phyloP scores from a whole-genome alignment of 2,329 filamentous ascomycete genomes.

The Chaetomiaceae sp. region DNA sequence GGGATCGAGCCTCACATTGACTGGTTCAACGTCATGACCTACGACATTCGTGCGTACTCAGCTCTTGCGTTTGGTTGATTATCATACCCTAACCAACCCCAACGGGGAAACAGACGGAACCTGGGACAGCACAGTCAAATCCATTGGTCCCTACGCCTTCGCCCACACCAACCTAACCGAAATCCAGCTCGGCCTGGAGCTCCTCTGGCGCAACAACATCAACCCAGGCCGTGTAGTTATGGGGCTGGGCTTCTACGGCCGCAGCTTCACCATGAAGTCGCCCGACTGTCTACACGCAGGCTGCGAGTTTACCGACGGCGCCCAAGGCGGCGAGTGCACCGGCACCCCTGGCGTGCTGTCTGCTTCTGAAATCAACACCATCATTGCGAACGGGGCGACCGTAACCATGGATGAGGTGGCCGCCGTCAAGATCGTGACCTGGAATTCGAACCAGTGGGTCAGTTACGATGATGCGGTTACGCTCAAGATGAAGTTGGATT shows the following conservation, averaged over 20 bases:
- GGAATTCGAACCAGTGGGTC: conserved; percentile 3
- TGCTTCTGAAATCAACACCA: neutral
- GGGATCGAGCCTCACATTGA: neutral
- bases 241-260: neutral
- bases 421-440: conserved; percentile 1
- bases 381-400: neutral
- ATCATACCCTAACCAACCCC: no score
- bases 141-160: conserved; percentile 3
- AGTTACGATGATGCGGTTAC: conserved; percentile 4
- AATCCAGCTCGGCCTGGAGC: neutral
- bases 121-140: conserved; percentile 1
- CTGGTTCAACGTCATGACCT: conserved; percentile 4
- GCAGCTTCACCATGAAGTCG: conserved; percentile 1
- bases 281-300: neutral
- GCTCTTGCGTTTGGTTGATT: no score
- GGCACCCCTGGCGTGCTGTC: neutral
- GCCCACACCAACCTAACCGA: conserved; percentile 5
- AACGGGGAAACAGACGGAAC: conserved; percentile 3
- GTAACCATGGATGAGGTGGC: neutral
- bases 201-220: conserved; percentile 3
- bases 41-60: conserved; percentile 1
- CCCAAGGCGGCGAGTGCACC: neutral
- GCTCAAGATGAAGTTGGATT: conserved; percentile 6
- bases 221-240: conserved; percentile 1
- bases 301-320: neutral